phyloP scores from a whole-genome alignment of 306 rosid species.

The Quercus wislizeni region DNA sequence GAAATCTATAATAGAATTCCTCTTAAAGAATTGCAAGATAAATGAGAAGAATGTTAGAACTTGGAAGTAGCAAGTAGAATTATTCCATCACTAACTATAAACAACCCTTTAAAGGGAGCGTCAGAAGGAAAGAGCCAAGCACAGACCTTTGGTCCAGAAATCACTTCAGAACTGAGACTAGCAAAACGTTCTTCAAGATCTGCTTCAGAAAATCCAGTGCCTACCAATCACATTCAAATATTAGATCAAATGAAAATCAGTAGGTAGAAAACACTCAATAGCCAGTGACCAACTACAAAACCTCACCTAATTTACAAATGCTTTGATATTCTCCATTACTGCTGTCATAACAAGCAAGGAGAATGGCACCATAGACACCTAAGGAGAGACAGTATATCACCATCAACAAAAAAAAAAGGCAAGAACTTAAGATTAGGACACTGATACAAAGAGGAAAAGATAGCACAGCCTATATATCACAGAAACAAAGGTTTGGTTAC shows the following conservation, averaged over 20 bases:
- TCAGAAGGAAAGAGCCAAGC: slow-evolving; percentile 9
- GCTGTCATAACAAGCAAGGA: slow-evolving; percentile 79
- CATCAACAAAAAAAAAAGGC: slow-evolving; percentile 10
- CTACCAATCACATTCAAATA: slow-evolving; percentile 36
- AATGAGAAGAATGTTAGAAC: slow-evolving; percentile 10
- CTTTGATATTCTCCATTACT: slow-evolving; percentile 87
- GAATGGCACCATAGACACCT: slow-evolving; percentile 93
- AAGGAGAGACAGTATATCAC: slow-evolving; percentile 18
- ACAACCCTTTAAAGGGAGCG: neutral
- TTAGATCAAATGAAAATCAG: slow-evolving; percentile 22
- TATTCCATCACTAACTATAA: neutral
- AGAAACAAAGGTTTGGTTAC: neutral
- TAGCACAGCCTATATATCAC: neutral
- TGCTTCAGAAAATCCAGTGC: slow-evolving; percentile 81
- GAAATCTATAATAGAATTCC: no score
- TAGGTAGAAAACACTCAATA: slow-evolving; percentile 5
- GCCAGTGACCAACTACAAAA: slow-evolving; percentile 20
- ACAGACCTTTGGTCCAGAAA: slow-evolving; percentile 72
- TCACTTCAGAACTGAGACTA: slow-evolving; percentile 71
- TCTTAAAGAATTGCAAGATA: no score
- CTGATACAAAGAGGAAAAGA: slow-evolving; percentile 3
- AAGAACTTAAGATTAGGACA: slow-evolving; percentile 14
- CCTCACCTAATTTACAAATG: slow-evolving; percentile 82
- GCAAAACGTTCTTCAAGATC: slow-evolving; percentile 73
- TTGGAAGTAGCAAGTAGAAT: slow-evolving; percentile 15